phyloP scores from a whole-genome alignment of 441 rosid genomes.

The Adansonia gregorii region DNA sequence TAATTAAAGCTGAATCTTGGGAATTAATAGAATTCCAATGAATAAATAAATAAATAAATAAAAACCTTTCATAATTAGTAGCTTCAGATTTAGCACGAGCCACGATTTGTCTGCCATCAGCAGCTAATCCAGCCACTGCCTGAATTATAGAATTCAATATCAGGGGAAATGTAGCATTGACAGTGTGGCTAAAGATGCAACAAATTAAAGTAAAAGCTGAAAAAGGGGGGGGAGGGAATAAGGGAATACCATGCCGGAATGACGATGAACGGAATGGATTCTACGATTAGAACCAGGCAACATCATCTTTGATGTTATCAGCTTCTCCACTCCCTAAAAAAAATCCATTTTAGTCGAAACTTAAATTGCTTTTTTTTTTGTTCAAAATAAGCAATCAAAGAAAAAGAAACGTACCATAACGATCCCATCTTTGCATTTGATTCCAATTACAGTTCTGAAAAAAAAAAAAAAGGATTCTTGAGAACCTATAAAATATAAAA shows the following conservation, averaged over 20 bases:
- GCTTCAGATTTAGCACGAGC: conserved; percentile 85
- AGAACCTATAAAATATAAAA: background rate
- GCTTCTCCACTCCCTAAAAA: conserved; percentile 93
- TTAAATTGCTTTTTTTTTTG: background rate
- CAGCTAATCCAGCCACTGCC: conserved; percentile 99
- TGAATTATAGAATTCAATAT: conserved; percentile 29
- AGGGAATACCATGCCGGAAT: conserved; percentile 73
- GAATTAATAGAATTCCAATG: background rate
- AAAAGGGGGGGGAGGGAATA: background rate
- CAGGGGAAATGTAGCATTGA: background rate
- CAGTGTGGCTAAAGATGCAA: background rate
- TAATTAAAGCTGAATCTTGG: background rate
- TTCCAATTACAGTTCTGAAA: conserved; percentile 87
- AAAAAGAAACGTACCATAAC: conserved; percentile 58
- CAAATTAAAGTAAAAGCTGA: background rate
- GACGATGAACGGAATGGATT: conserved; percentile 91
- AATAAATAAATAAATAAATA: background rate
- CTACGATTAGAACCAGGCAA: conserved; percentile 90
- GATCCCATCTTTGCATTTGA: conserved; percentile 96
- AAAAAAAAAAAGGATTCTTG: background rate
- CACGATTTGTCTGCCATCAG: conserved; percentile 95
- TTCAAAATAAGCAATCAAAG: background rate
- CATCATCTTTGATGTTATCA: conserved; percentile 97
- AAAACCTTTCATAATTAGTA: conserved; percentile 65
- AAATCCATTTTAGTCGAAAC: background rate